Evolutionary conservation across 148 eudicot genomes (phyloP).

Genomic region (Mesembryanthemum crystallinum): DNA sequence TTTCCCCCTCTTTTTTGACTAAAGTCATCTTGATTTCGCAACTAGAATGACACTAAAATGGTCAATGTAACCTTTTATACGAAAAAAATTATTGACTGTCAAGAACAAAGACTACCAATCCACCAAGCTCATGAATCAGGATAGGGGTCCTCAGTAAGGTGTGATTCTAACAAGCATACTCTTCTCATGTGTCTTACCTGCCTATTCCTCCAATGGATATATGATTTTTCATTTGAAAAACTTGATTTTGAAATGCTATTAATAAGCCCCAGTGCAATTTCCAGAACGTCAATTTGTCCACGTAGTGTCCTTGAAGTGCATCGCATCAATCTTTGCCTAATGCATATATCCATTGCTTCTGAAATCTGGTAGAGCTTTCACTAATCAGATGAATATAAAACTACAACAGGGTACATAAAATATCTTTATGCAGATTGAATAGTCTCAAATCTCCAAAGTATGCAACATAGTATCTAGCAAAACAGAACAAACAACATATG

Average conservation of each 20-base stretch:
- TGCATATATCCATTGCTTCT: slow-evolving; percentile 67
- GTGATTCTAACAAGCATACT: slow-evolving; percentile 1
- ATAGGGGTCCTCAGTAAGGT: neutral
- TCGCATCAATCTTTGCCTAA: slow-evolving; percentile 52
- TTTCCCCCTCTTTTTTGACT: neutral
- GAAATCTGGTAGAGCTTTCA: slow-evolving; percentile 55
- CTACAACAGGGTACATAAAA: neutral
- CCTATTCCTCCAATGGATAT: slow-evolving; percentile 69
- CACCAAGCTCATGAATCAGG: slow-evolving; percentile 4
- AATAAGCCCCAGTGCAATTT: slow-evolving; percentile 61
- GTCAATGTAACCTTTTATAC: too few species aligned
- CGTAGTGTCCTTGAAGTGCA: slow-evolving; percentile 39
- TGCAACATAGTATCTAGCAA: neutral
- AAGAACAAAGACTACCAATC: neutral
- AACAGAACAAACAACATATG: neutral
- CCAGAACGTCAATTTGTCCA: slow-evolving; percentile 53
- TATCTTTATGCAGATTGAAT: neutral
- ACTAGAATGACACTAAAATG: too few species aligned
- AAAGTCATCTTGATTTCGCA: neutral
- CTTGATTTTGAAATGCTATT: slow-evolving; percentile 54
- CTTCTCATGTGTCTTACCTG: slow-evolving; percentile 45
- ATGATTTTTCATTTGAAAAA: slow-evolving; percentile 59
- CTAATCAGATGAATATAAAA: slow-evolving; percentile 12
- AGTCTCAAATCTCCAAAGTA: neutral
- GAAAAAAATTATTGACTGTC: too few species aligned